Percentiles rank a stretch among this genome's conserved stretches.
Evolutionary conservation across 805 yeast species (phyloP).

Genomic region (Zygoascus flipseniorum): DNA sequence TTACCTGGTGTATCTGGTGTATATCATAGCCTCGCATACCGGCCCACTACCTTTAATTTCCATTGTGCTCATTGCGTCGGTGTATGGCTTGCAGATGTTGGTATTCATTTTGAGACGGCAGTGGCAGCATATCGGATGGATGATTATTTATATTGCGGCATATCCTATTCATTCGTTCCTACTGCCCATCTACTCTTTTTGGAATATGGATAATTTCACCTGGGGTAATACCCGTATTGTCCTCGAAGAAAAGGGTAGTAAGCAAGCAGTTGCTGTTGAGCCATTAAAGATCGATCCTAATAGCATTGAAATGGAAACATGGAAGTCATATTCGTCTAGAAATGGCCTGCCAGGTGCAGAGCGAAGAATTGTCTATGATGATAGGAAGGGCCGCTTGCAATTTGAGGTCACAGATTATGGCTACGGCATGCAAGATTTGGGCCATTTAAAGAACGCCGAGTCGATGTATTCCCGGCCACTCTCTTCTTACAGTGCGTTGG

Average conservation of each 20-base stretch:
- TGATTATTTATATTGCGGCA: slow-evolving; percentile 48
- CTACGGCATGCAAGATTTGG: slow-evolving; percentile 21
- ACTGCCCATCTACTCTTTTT: slow-evolving; percentile 49
- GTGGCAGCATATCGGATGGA: slow-evolving; percentile 45
- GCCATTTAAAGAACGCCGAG: slow-evolving; percentile 6
- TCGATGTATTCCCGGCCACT: slow-evolving; percentile 14
- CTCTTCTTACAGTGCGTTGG: slow-evolving; percentile 8
- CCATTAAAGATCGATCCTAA: slow-evolving; percentile 30
- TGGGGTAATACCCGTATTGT: slow-evolving; percentile 61
- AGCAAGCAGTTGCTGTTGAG: slow-evolving; percentile 31
- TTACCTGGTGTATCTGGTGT: slow-evolving; percentile 44
- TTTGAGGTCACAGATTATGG: slow-evolving; percentile 21
- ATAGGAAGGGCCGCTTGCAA: slow-evolving; percentile 26
- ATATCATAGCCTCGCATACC: slow-evolving; percentile 40
- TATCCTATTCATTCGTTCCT: slow-evolving; percentile 56
- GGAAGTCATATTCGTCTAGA: slow-evolving; percentile 31
- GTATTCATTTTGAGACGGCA: slow-evolving; percentile 40
- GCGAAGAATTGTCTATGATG: slow-evolving; percentile 28
- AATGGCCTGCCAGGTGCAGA: slow-evolving; percentile 31
- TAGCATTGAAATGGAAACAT: slow-evolving; percentile 30
- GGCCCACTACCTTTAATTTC: slow-evolving; percentile 46
- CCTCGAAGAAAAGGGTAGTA: slow-evolving; percentile 45
- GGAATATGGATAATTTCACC: slow-evolving; percentile 58
- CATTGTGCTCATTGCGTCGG: slow-evolving; percentile 46
- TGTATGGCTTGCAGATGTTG: slow-evolving; percentile 53